These are phyloP conservation scores for Penicillium taxi DNA, from an alignment of 495 filamentous ascomycete species.

Conservation along the genomic window DNA sequence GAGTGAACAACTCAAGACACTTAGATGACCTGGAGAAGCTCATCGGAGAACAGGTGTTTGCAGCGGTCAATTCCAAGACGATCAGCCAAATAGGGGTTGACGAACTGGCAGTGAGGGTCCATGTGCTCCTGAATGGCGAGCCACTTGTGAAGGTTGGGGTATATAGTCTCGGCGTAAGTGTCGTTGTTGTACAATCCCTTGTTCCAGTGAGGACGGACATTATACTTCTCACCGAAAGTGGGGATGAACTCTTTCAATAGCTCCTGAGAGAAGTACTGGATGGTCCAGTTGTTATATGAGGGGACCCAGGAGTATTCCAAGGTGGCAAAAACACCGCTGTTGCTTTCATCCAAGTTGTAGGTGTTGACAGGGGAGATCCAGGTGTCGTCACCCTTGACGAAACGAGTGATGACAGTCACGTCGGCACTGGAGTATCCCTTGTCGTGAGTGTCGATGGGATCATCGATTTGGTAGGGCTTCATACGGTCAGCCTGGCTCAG, in stretches of 20 bases:
- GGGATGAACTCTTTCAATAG: slow-evolving; percentile 9
- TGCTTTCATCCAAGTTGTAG: slow-evolving; percentile 9
- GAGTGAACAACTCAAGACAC: too few relatives aligned
- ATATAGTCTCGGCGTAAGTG: neutral
- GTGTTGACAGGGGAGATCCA: slow-evolving; percentile 15
- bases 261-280: slow-evolving; percentile 12
- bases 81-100: neutral
- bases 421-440: too few relatives aligned
- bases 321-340: slow-evolving; percentile 12
- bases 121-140: neutral
- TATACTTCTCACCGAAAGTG: slow-evolving; percentile 13
- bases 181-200: too few relatives aligned
- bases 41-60: neutral
- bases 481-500: slow-evolving; percentile 12
- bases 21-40: too few relatives aligned
- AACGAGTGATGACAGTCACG: too few relatives aligned
- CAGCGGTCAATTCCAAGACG: slow-evolving; percentile 1
- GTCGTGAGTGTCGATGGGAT: slow-evolving; percentile 7
- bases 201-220: slow-evolving; percentile 20
- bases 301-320: slow-evolving; percentile 16
- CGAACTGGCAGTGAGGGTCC: slow-evolving; percentile 1
- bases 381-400: slow-evolving; percentile 13
- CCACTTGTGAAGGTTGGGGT: neutral
- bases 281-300: slow-evolving; percentile 12
- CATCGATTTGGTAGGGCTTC: slow-evolving; percentile 8